Percentiles rank a stretch among this genome's conserved stretches.
These are phyloP conservation scores for Penicillium sp. DNA, from an alignment of 2,329 filamentous ascomycete genomes.

Conservation along the genomic window DNA sequence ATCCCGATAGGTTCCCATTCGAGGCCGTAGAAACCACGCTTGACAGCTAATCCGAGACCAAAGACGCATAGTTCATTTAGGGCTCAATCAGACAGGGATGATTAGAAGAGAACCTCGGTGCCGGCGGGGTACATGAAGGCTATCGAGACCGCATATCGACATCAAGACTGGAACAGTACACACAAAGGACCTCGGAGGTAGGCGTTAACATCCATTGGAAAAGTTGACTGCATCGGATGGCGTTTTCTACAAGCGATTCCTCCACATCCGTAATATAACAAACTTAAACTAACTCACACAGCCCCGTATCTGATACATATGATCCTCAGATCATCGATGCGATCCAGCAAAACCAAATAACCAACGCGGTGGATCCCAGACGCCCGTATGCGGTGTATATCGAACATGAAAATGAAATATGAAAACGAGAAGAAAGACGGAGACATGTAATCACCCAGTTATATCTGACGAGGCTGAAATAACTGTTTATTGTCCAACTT, in stretches of 20 bases:
- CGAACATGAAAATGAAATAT: constrained; percentile 25
- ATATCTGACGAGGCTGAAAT: neutral
- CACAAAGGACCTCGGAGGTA: neutral
- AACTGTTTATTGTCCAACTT: constrained; percentile 17
- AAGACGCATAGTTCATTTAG: too few species aligned
- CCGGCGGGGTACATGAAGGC: neutral
- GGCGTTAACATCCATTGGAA: neutral
- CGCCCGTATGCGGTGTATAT: constrained; percentile 41
- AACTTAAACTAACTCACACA: neutral
- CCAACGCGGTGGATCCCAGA: constrained; percentile 36
- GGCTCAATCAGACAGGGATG: too few species aligned
- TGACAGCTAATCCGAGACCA: neutral
- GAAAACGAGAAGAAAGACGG: constrained; percentile 17
- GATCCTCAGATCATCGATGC: constrained; percentile 28
- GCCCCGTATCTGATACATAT: constrained; percentile 14
- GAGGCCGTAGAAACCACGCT: neutral
- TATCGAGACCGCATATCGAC: neutral
- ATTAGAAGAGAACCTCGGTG: too few species aligned
- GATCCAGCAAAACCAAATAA: constrained; percentile 26
- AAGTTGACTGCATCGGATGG: neutral
- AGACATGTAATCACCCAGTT: constrained; percentile 21
- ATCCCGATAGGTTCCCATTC: neutral
- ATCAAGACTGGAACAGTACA: neutral
- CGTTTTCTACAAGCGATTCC: constrained; percentile 24
- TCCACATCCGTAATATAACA: constrained; percentile 19